These are phyloP conservation scores for Nepenthes gracilis DNA, from an alignment of 148 eudicot species.

Conservation along the genomic window DNA sequence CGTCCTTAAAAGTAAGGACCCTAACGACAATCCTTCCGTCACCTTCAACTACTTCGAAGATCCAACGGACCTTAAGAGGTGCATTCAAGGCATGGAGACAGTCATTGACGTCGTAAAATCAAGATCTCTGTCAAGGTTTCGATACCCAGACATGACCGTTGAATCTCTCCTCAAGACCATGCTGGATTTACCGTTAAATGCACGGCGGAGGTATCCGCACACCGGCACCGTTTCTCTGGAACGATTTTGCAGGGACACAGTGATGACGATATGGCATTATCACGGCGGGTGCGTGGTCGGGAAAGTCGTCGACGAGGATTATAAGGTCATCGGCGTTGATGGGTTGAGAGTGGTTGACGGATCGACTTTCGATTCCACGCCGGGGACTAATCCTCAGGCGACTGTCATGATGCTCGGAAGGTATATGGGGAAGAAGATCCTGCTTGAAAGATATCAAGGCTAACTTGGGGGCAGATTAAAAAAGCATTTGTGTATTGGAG, in stretches of 20 bases:
- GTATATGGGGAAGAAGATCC: slow-evolving; percentile 53
- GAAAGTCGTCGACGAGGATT: slow-evolving; percentile 46
- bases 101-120: slow-evolving; percentile 37
- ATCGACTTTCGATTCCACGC: slow-evolving; percentile 47
- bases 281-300: slow-evolving; percentile 72
- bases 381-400: slow-evolving; percentile 78
- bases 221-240: slow-evolving; percentile 21
- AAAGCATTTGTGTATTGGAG: no score
- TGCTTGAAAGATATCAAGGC: slow-evolving; percentile 14
- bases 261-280: slow-evolving; percentile 70
- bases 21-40: slow-evolving; percentile 46
- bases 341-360: slow-evolving; percentile 54
- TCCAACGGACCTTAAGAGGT: slow-evolving; percentile 38
- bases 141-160: slow-evolving; percentile 28
- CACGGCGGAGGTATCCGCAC: slow-evolving; percentile 18
- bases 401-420: slow-evolving; percentile 89
- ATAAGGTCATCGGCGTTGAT: slow-evolving; percentile 39
- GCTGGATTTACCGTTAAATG: slow-evolving; percentile 22
- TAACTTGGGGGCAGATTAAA: neutral
- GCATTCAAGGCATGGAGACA: slow-evolving; percentile 47
- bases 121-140: slow-evolving; percentile 25
- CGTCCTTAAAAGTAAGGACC: slow-evolving; percentile 24
- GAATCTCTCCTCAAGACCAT: slow-evolving; percentile 24
- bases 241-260: slow-evolving; percentile 58
- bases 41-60: slow-evolving; percentile 63